Conservation (phyloP, 345 rosid genomes). For the Dimocarpus longan region DNA sequence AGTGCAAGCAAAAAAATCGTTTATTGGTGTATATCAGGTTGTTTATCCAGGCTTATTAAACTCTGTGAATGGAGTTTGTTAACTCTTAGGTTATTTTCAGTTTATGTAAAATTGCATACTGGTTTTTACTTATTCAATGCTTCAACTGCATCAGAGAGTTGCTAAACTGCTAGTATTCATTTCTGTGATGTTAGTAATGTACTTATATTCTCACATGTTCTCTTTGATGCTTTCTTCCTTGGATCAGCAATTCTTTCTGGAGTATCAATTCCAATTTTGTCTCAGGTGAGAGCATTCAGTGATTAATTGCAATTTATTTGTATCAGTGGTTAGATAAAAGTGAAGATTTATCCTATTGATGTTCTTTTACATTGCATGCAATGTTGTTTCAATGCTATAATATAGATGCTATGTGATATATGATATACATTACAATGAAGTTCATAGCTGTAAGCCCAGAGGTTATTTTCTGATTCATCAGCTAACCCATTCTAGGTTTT, state of each 20-base stretch:
- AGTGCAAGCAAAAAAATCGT: not conserved
- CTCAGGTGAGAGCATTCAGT: slow-evolving; percentile 66
- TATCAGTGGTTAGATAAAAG: not conserved
- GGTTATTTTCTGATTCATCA: not conserved
- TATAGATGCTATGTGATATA: not conserved
- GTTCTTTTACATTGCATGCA: not conserved
- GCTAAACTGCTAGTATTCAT: not conserved
- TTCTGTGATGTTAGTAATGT: not conserved
- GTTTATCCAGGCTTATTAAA: not conserved
- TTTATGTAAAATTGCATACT: not conserved
- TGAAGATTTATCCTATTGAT: not conserved
- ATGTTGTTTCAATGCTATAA: not conserved
- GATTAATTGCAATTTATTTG: not conserved
- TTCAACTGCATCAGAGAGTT: slow-evolving; percentile 2
- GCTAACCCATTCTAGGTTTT: not conserved
- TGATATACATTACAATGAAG: not conserved
- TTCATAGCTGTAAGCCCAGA: not conserved
- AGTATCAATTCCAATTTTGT: slow-evolving; percentile 84
- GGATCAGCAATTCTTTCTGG: slow-evolving; percentile 93
- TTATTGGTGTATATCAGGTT: not conserved
- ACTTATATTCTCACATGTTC: slow-evolving; percentile 17
- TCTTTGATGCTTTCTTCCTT: slow-evolving; percentile 29
- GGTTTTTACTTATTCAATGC: not conserved
- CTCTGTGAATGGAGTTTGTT: not conserved
- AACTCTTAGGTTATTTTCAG: not conserved